phyloP scores from a whole-genome alignment of 2,329 filamentous ascomycete species.

The Diaporthe sp. region DNA sequence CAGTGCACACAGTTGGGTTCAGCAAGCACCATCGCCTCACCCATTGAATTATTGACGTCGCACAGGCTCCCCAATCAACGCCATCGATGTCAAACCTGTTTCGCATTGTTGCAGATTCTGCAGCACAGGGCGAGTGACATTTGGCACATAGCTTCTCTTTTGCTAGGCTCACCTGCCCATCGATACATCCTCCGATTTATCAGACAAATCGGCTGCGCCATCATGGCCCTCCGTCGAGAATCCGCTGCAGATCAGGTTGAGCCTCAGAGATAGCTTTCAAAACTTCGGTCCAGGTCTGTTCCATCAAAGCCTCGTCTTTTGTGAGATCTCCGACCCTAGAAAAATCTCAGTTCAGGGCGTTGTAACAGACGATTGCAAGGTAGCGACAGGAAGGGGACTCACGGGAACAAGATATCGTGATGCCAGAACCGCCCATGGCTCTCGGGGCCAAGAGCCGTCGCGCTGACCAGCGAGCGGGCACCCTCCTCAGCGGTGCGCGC shows the following conservation, averaged over 20 bases:
- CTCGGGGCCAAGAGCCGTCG: conserved; percentile 15
- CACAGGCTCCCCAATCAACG: neutral
- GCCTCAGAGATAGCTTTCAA: neutral
- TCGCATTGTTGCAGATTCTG: neutral
- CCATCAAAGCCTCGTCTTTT: conserved; percentile 11
- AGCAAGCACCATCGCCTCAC: neutral
- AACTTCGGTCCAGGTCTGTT: conserved; percentile 6
- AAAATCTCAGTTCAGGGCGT: neutral
- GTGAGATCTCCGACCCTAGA: neutral
- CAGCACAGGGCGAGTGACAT: neutral
- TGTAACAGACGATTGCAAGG: too few species aligned
- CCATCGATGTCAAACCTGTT: neutral
- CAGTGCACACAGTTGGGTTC: neutral
- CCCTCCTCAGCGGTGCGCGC: conserved; percentile 31
- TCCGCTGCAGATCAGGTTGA: neutral
- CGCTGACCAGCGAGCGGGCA: conserved; percentile 22
- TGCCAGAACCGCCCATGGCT: conserved; percentile 28
- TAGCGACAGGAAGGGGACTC: neutral
- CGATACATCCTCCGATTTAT: neutral
- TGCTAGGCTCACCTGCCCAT: neutral
- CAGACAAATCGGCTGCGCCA: neutral
- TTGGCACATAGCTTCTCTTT: neutral
- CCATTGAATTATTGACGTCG: neutral
- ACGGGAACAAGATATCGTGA: conserved; percentile 24
- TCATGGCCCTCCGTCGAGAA: neutral